Conservation (phyloP, 768 basidiomycete genomes). For the Lactarius tabidus region DNA sequence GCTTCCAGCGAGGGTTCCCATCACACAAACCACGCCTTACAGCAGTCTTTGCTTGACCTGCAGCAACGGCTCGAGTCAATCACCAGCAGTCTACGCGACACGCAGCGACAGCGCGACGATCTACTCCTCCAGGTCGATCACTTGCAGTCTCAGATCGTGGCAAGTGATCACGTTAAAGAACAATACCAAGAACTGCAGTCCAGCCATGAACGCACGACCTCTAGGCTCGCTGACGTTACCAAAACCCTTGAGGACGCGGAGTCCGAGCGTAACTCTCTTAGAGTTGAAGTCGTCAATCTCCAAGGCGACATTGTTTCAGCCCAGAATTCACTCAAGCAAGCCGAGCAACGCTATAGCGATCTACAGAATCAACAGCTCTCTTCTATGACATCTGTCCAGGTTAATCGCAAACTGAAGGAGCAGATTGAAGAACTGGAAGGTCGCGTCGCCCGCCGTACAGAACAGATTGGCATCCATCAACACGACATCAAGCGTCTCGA, state of each 20-base stretch:
- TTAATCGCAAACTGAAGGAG: conserved; percentile 48
- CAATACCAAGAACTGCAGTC: conserved; percentile 18
- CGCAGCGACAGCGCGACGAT: conserved; percentile 11
- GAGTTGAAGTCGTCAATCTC: conserved; percentile 62
- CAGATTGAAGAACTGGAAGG: conserved; percentile 68
- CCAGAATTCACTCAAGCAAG: conserved; percentile 50
- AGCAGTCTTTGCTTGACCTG: conserved; percentile 11
- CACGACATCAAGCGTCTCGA: conserved; percentile 76
- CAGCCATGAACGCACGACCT: conserved; percentile 41
- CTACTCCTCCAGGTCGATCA: conserved; percentile 14
- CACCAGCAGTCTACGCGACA: conserved; percentile 2
- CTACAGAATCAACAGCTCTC: conserved; percentile 67
- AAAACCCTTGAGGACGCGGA: conserved; percentile 53
- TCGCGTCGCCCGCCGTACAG: conserved; percentile 60
- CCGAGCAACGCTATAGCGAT: conserved; percentile 55
- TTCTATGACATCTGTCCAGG: conserved; percentile 46
- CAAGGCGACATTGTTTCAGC: conserved; percentile 50
- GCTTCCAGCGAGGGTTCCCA: conserved; percentile 3
- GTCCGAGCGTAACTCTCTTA: conserved; percentile 61
- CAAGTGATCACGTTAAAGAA: conserved; percentile 12
- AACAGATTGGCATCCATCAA: conserved; percentile 74
- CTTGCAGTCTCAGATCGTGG: conserved; percentile 17
- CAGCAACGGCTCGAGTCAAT: background rate
- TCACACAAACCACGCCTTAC: background rate
- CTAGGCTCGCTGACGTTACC: conserved; percentile 42